phyloP scores from a whole-genome alignment of 192 early-diverging fungal genomes.

The Kappamyces sp. region DNA sequence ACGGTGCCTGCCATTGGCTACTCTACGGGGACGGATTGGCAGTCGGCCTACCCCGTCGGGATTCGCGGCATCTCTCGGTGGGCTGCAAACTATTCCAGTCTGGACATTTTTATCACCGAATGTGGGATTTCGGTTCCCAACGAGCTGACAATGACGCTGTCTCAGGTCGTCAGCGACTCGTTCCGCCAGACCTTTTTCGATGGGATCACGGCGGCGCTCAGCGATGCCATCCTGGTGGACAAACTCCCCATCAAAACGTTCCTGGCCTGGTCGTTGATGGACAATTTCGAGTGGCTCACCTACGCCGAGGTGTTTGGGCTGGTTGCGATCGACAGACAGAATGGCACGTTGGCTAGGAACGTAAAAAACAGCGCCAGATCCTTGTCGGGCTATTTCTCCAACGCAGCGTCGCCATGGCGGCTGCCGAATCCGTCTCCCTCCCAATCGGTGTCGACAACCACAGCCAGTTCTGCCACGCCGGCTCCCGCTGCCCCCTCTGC shows the following conservation, averaged over 20 bases:
- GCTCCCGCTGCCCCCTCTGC: too few relatives aligned
- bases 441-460: too few relatives aligned
- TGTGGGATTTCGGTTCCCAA: constrained; percentile 11
- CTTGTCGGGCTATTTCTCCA: too few relatives aligned
- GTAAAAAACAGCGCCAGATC: too few relatives aligned
- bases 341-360: too few relatives aligned
- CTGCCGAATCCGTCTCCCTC: too few relatives aligned
- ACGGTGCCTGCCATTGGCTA: not conserved
- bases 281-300: constrained; percentile 28
- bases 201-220: not conserved
- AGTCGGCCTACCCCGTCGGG: not conserved
- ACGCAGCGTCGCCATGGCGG: too few relatives aligned
- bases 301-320: constrained; percentile 24
- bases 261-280: constrained; percentile 25
- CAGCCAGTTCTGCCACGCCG: too few relatives aligned
- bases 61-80: not conserved
- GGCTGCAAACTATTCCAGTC: not conserved
- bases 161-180: constrained; percentile 15
- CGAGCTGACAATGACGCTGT: constrained; percentile 2
- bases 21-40: not conserved
- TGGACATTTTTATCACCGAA: constrained; percentile 1
- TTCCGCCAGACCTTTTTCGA: constrained; percentile 21
- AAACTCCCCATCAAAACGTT: constrained; percentile 21
- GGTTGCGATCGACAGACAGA: constrained; percentile 18
- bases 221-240: constrained; percentile 14